Base-by-base conservation (phyloP, 192 early-diverging fungal species). In the Helicostylum pulchrum region DNA sequence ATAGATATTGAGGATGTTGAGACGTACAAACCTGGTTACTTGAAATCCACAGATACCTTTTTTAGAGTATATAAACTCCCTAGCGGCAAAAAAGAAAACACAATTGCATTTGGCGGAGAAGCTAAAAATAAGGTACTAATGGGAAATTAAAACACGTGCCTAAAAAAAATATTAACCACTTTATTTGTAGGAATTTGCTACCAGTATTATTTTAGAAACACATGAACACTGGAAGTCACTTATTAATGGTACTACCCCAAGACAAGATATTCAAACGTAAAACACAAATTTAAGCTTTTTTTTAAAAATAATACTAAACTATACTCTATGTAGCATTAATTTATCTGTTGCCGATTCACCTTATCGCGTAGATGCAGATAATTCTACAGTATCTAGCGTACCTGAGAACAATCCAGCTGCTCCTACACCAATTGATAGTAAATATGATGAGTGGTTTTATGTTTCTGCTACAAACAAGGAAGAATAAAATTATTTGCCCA, bases 51-150 rank as follows among this genome's bases (percentile, higher is more conserved):
- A 43, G 91, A 96, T 80, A 92, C 95, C 75, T 98, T 94, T 92
- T 96, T 99, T 88, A 89, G 93, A 75, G 94, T 94, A 80, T 98
- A 99, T 90, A 98, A 99, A 86, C 94, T 98, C 75, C 97, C 97
- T 47, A 92, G 93, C 83, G 96, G 95, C 67, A 96, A 97, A 85
- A 90, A 90, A 52, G 93, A 94, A 82, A 99, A 99, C 87, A 87
- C 92, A 83, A 95, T 99, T 84, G 96, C 96, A 44, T 99, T 99
- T 83, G 81, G 79, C 67, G 89, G 89, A 58, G 82, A 89, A 73
- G 84, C 89, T 59, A 86, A 88, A 78, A 84, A 88, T 80, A 86
- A 76, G 55, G 80, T 78, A 61, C 44, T 52, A 39, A 39, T 9
- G 9, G 0, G 5, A 39, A 39, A 39, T 39, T 39, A 39, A 9